phyloP scores from a whole-genome alignment of 2,329 filamentous ascomycete species.

The Penicillium nordicum region DNA sequence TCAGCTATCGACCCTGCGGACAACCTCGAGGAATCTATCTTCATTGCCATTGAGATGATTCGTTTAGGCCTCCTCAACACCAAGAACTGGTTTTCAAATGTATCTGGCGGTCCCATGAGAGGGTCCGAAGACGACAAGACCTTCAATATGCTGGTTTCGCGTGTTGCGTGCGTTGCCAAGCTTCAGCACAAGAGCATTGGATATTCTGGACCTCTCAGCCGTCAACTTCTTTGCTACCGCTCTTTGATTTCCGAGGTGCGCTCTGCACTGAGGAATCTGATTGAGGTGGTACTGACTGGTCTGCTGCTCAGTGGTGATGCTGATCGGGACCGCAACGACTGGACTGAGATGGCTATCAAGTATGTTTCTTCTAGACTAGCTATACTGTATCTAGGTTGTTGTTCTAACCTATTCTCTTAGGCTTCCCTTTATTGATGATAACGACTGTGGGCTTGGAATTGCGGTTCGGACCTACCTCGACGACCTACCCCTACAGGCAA shows the following conservation, averaged over 20 bases:
- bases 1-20: constrained; percentile 56
- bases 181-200: constrained; percentile 80
- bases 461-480: constrained; percentile 50
- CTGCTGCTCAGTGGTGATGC: constrained; percentile 80
- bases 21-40: constrained; percentile 70
- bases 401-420: constrained; percentile 21
- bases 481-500: constrained; percentile 54
- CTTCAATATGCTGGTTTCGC: constrained; percentile 77
- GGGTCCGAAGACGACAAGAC: constrained; percentile 71
- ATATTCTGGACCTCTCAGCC: constrained; percentile 90
- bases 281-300: constrained; percentile 76
- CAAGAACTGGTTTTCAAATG: constrained; percentile 59
- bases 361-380: constrained; percentile 43
- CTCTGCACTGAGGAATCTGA: constrained; percentile 72
- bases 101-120: constrained; percentile 58
- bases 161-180: constrained; percentile 77
- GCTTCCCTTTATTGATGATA: constrained; percentile 45
- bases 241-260: constrained; percentile 78
- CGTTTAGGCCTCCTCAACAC: constrained; percentile 74
- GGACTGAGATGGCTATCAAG: constrained; percentile 68
- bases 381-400: neutral
- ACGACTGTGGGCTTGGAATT: constrained; percentile 47
- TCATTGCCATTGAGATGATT: constrained; percentile 82
- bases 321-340: constrained; percentile 65
- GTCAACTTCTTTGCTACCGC: constrained; percentile 81